Conservation (phyloP, 176 grass and related monocot species). For the Elymus sibiricus region DNA sequence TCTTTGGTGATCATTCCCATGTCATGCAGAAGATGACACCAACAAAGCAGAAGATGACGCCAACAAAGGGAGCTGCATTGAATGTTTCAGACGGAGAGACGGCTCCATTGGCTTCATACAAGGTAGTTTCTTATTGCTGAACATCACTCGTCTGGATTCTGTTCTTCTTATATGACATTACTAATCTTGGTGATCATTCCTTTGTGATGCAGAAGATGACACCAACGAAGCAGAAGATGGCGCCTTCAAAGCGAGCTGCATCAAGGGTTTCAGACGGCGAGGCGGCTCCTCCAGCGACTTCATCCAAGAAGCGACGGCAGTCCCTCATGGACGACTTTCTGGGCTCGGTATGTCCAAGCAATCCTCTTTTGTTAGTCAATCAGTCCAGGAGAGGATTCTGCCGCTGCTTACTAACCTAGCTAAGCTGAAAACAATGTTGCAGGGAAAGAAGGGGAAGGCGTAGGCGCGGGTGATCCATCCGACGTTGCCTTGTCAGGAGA, state of each 20-base stretch:
- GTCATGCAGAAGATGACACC: conserved; percentile 75
- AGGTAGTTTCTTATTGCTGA: neutral
- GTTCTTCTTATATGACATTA: neutral
- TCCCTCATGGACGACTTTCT: conserved; percentile 79
- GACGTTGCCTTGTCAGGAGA: neutral
- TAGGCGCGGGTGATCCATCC: conserved; percentile 28
- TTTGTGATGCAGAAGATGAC: conserved; percentile 63
- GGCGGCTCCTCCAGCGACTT: conserved; percentile 52
- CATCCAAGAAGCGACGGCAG: conserved; percentile 73
- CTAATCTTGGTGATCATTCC: conserved; percentile 2
- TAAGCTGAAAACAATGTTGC: conserved; percentile 15
- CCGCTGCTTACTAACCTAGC: neutral
- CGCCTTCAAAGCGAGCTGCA: conserved; percentile 65
- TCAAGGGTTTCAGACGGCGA: conserved; percentile 62
- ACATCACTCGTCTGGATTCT: neutral
- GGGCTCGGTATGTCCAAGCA: conserved; percentile 48
- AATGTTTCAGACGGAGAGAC: conserved; percentile 64
- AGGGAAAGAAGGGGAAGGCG: conserved; percentile 27
- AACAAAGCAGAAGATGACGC: conserved; percentile 46
- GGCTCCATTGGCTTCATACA: conserved; percentile 56
- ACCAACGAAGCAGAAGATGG: conserved; percentile 58
- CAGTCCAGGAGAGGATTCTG: neutral
- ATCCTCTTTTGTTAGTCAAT: neutral
- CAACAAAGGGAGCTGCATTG: conserved; percentile 38
- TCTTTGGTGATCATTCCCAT: conserved; percentile 12